phyloP scores from a whole-genome alignment of 1,139 yeast species.

The Scheffersomyces titani region DNA sequence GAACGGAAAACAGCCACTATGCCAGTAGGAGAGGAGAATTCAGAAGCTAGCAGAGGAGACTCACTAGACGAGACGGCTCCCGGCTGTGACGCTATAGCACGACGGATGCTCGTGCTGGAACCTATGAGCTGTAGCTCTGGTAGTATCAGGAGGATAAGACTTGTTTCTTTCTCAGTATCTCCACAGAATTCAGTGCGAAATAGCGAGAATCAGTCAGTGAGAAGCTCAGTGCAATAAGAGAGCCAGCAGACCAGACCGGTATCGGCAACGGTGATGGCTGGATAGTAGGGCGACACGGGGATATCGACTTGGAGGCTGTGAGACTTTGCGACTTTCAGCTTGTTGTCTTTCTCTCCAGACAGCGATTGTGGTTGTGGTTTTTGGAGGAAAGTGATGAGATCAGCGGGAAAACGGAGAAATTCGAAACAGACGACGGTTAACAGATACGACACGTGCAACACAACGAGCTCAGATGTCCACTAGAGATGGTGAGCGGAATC shows the following conservation, averaged over 20 bases:
- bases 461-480: background rate
- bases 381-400: background rate
- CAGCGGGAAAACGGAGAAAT: background rate
- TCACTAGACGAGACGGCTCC: too few relatives aligned
- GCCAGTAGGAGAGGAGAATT: too few relatives aligned
- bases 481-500: background rate
- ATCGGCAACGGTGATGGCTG: background rate
- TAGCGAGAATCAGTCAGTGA: background rate
- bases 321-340: background rate
- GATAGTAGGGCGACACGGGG: background rate
- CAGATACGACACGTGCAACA: background rate
- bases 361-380: background rate
- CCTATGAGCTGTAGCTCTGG: background rate
- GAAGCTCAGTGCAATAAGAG: background rate
- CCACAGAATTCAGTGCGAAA: background rate
- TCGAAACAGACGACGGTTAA: background rate
- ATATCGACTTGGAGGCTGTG: background rate
- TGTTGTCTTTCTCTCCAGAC: background rate
- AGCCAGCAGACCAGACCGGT: background rate
- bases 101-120: too few relatives aligned
- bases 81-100: too few relatives aligned
- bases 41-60: background rate
- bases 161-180: background rate
- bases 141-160: background rate
- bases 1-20: background rate